phyloP scores from a whole-genome alignment of 345 rosid species.

The Eucalyptus caleyi region DNA sequence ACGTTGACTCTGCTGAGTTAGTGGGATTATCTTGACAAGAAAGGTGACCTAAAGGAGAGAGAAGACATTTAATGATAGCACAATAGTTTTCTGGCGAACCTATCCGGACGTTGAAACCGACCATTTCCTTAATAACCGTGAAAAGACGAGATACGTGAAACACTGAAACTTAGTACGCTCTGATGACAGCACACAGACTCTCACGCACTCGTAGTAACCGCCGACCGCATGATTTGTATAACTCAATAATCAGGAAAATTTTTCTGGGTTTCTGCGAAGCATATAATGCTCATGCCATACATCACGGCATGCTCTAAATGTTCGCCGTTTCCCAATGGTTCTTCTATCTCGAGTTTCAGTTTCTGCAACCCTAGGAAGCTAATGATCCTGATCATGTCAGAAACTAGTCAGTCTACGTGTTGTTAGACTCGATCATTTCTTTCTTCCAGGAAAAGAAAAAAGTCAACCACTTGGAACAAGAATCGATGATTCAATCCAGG shows the following conservation, averaged over 20 bases:
- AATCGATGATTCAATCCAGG: slow-evolving; percentile 2
- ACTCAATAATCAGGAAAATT: not conserved
- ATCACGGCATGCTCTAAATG: not conserved
- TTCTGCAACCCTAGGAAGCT: not conserved
- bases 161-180: not conserved
- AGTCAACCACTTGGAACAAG: slow-evolving; percentile 15
- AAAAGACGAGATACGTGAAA: not conserved
- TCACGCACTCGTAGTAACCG: not conserved
- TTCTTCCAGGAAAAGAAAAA: not conserved
- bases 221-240: not conserved
- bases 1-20: not conserved
- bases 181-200: not conserved
- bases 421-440: not conserved
- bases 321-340: not conserved
- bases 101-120: not conserved
- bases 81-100: not conserved
- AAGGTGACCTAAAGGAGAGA: not conserved
- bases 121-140: not conserved
- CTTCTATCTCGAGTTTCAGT: not conserved
- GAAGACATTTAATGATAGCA: not conserved
- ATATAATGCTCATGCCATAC: not conserved
- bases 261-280: not conserved
- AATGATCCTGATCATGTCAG: not conserved
- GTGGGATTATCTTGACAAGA: not conserved
- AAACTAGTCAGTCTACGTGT: not conserved